Conservation (phyloP, 139 green algal species). For the Nannochloris sp. region DNA sequence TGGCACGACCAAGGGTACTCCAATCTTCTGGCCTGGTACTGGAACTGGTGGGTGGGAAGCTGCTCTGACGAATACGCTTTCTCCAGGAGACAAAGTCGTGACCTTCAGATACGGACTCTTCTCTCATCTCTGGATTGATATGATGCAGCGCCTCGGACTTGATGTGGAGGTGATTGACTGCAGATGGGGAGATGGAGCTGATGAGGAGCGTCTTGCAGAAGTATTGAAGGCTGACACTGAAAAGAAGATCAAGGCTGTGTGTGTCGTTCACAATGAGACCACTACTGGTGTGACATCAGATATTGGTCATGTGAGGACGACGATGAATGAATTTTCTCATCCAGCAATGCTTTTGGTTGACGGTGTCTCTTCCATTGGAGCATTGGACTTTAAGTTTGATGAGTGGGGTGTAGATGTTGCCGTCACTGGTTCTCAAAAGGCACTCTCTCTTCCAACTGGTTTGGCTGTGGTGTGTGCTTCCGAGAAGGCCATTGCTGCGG, state of each 20-base stretch:
- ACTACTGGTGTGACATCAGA: constrained; percentile 86
- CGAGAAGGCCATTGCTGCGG: constrained; percentile 67
- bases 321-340: constrained; percentile 66
- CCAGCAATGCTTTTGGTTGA: constrained; percentile 86
- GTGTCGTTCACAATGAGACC: constrained; percentile 96
- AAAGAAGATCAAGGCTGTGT: constrained; percentile 90
- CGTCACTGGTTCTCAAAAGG: constrained; percentile 94
- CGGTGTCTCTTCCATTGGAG: constrained; percentile 90
- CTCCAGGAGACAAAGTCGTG: constrained; percentile 77
- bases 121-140: constrained; percentile 90
- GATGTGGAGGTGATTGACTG: constrained; percentile 83
- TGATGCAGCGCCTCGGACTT: constrained; percentile 93
- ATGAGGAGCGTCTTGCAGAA: constrained; percentile 60
- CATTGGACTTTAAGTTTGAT: constrained; percentile 86
- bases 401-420: constrained; percentile 93
- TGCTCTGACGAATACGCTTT: constrained; percentile 90
- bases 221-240: constrained; percentile 63
- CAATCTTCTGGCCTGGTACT: constrained; percentile 85
- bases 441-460: constrained; percentile 89
- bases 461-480: constrained; percentile 75
- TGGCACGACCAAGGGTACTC: constrained; percentile 68
- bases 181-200: constrained; percentile 80
- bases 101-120: constrained; percentile 82
- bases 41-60: constrained; percentile 86
- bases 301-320: constrained; percentile 48